Conservation (phyloP, 2,329 filamentous ascomycete species). For the Colletotrichum caudatum region DNA sequence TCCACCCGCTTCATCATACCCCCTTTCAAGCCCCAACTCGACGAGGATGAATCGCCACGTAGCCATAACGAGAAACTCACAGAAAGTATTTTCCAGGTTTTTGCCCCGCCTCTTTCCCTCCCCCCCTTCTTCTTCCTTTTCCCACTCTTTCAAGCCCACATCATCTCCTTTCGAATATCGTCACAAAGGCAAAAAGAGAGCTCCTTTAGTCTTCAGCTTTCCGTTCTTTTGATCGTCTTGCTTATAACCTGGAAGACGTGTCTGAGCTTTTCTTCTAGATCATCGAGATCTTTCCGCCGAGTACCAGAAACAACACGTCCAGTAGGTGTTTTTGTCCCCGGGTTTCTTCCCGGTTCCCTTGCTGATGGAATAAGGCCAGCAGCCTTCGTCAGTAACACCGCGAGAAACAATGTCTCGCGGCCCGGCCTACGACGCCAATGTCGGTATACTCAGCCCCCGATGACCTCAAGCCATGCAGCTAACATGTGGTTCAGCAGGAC, state of each 20-base stretch:
- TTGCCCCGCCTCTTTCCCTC: neutral
- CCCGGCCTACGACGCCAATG: conserved; percentile 7
- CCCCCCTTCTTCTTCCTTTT: neutral
- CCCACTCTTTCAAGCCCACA: neutral
- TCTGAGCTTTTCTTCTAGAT: neutral
- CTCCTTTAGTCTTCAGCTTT: neutral
- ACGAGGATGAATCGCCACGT: neutral
- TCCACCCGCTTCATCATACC: neutral
- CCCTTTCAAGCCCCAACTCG: neutral
- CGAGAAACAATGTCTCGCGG: neutral
- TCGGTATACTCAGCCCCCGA: neutral
- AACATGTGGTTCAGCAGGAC: conserved; percentile 8
- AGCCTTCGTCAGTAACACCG: no score
- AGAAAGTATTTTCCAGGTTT: no score
- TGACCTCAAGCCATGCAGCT: neutral
- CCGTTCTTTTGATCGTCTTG: neutral
- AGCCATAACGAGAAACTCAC: conserved; percentile 18
- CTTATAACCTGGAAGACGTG: neutral
- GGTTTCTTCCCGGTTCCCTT: no score
- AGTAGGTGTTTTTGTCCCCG: neutral
- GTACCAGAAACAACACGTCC: neutral
- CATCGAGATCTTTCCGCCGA: neutral
- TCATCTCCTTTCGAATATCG: neutral
- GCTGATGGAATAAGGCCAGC: neutral
- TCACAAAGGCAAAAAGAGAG: neutral